A percentile compares a stretch with the other conserved stretches of the same genome.
These are phyloP conservation scores for Diaporthe helianthi DNA, from an alignment of 2,329 filamentous ascomycete genomes.

Conservation along the genomic window DNA sequence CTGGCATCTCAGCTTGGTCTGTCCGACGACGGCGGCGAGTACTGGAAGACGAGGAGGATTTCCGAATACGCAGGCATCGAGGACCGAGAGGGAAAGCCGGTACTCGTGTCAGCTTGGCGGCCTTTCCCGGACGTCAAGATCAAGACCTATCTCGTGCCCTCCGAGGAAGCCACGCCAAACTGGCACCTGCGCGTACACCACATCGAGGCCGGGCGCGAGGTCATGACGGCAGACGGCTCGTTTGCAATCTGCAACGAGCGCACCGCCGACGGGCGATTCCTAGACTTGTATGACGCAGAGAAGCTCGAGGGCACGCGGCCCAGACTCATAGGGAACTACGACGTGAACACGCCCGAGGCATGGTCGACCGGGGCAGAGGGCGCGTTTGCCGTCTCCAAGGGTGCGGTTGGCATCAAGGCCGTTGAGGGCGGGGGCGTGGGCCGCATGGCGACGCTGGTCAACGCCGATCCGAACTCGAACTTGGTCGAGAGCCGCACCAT, in stretches of 20 bases:
- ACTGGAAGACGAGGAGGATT: conserved; percentile 77
- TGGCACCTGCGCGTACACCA: conserved; percentile 75
- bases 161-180: conserved; percentile 62
- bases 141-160: conserved; percentile 70
- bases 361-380: conserved; percentile 58
- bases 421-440: conserved; percentile 54
- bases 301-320: conserved; percentile 59
- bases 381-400: conserved; percentile 65
- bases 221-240: conserved; percentile 76
- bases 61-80: conserved; percentile 71
- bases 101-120: conserved; percentile 74
- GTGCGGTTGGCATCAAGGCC: conserved; percentile 63
- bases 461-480: conserved; percentile 82
- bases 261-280: conserved; percentile 54
- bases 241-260: conserved; percentile 72
- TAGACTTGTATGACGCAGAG: conserved; percentile 56
- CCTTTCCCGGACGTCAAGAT: conserved; percentile 74
- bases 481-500: conserved; percentile 75
- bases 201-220: conserved; percentile 64
- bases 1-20: conserved; percentile 78
- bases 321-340: conserved; percentile 67
- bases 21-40: conserved; percentile 78
- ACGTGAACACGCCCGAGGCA: conserved; percentile 60
- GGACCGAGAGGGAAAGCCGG: conserved; percentile 56
- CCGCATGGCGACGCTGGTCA: conserved; percentile 69